Evolutionary conservation across 2,329 filamentous ascomycete species (phyloP), one percentile per base, ranked within the genome.

Genomic region (Erysiphe neolycopersici): DNA sequence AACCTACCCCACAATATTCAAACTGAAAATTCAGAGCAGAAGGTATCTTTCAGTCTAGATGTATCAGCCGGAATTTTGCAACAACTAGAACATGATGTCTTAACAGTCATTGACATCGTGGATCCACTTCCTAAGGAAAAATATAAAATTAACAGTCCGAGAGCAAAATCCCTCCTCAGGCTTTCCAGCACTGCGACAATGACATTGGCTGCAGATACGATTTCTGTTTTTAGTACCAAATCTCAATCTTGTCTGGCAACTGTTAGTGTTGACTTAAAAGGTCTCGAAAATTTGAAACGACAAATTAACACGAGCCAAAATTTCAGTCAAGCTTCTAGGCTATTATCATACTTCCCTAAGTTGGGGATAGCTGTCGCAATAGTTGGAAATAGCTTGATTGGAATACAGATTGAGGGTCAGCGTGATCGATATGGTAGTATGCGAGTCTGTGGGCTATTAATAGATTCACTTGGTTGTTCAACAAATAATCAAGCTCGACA

Each of bases 401-500:
- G 72, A 1, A 64, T 84, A 43, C 78, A 83, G 52, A 61, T 78
- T n/a, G 71, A 77, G 52, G 67, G 68, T 1, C 72, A 71, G 1
- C 66, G 66, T 51, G 61, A 60, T 39, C 63, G 68, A n/a, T 63
- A 64, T 46, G 68, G 64, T 48, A 68, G 70, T 57, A 63, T 68
- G 33, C 67, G 67, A 35, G 61, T 63, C 1, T 67, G 71, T 43
- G 75, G 76, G 9, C 62, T 80, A 8, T 61, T 85, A 22, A 76
- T 80, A 31, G 78, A 85, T 54, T 78, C 79, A 0, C 71, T 85
- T 44, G 76, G 78, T 1, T 75, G 75, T 47, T 78, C 76, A 2
- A 61, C 69, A 5, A 52, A 44, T n/a, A 46, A 63, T 1, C 58
- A 49, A 50, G 60, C 35, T 49, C 56, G 52, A 19, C 42, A 50